Conservation (phyloP, 768 basidiomycete genomes). For the Suillus clintonianus region DNA sequence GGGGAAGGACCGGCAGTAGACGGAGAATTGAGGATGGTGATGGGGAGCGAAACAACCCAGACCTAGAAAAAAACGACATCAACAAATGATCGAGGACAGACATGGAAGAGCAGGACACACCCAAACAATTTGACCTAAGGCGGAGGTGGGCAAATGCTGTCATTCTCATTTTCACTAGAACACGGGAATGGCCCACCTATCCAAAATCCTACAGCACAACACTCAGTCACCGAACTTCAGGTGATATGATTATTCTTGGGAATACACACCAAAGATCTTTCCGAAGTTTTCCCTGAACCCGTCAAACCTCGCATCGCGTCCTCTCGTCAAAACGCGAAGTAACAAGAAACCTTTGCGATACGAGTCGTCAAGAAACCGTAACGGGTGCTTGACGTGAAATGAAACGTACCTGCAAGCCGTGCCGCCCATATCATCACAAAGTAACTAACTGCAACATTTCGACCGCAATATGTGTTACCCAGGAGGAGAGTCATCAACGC, state of each 20-base stretch:
- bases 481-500: slow-evolving; percentile 62
- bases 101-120: slow-evolving; percentile 29
- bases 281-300: slow-evolving; percentile 65
- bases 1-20: slow-evolving; percentile 47
- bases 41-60: slow-evolving; percentile 63
- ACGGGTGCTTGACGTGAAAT: neutral
- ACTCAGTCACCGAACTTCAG: too few species aligned
- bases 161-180: too few species aligned
- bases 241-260: too few species aligned
- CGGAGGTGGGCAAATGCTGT: neutral
- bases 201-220: too few species aligned
- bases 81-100: neutral
- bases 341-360: slow-evolving; percentile 54
- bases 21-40: slow-evolving; percentile 69
- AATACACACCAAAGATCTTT: slow-evolving; percentile 54
- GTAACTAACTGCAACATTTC: slow-evolving; percentile 57
- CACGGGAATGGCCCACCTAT: too few species aligned
- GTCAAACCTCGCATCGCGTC: slow-evolving; percentile 68
- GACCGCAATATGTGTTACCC: slow-evolving; percentile 60
- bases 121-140: slow-evolving; percentile 61
- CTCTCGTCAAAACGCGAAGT: slow-evolving; percentile 68
- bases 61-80: slow-evolving; percentile 33
- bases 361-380: too few species aligned
- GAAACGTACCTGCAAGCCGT: slow-evolving; percentile 49
- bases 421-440: slow-evolving; percentile 71